Evolutionary conservation across 169 alveolate genomes (phyloP), one percentile per base, ranked within the genome.

Genomic region (Plasmodium inui): DNA sequence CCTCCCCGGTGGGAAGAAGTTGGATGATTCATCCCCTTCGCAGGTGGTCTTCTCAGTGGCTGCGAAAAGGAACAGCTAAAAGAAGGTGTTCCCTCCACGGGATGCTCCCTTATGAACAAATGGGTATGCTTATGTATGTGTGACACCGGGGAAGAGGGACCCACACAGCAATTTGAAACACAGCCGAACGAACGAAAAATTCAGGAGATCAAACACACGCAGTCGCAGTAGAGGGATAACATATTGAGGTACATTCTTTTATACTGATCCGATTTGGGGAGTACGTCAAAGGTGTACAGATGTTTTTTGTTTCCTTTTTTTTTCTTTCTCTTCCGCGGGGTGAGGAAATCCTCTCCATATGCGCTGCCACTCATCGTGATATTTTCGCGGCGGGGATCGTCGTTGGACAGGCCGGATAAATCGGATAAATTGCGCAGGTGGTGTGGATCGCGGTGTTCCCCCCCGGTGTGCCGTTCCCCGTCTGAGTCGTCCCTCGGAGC

Each of bases 161-260:
- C 39, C 17, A 22, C 32, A 67, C 8, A 22, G 30, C 22, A 67
- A 67, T 12, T 9, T 1, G 22, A 67, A 67, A 5, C 8, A 4
- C 14, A 22, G 2, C 3, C 0, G 28, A 12, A 26, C 0, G 28
- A 12, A 26, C n/a, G n/a, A 26, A n/a, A 22, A 67, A 3, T 1
- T 53, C 85, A 73, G 26, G 86, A 85, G 37, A 85, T 85, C 28
- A 85, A 73, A 74, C 50, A 85, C 19, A 41, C 26, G 17, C 61
- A 76, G 34, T 41, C 67, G 28, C 70, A 85, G 41, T 85, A 28
- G 57, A 85, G 8, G 17, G 84, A 85, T 32, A 85, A 9, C 37
- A 85, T 85, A 34, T 73, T 55, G 46, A 85, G 32, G 41, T 85
- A 85, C 57, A 74, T 85, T 74, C 32, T 85, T 85, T 85, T 85